These are phyloP conservation scores for Paecilomyces variotii DNA, from an alignment of 2,329 filamentous ascomycete species.

Conservation along the genomic window DNA sequence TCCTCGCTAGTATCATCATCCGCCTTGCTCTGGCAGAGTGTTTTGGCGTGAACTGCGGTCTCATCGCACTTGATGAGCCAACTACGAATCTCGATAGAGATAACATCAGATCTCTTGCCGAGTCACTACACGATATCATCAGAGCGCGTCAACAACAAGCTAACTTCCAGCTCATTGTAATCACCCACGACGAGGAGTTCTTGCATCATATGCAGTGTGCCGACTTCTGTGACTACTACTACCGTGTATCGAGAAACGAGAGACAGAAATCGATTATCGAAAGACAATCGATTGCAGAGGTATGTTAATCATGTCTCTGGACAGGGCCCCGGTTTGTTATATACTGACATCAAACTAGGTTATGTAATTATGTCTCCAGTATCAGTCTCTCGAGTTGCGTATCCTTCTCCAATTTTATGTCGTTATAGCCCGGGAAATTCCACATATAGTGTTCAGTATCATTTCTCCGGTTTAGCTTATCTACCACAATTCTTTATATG, in stretches of 20 bases:
- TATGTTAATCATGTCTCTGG: constrained; percentile 17
- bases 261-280: constrained; percentile 83
- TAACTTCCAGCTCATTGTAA: constrained; percentile 97
- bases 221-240: constrained; percentile 90
- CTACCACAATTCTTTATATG: background rate
- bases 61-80: constrained; percentile 94
- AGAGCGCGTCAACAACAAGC: constrained; percentile 70
- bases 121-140: constrained; percentile 82
- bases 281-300: constrained; percentile 48
- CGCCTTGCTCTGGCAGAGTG: constrained; percentile 91
- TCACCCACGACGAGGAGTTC: constrained; percentile 98
- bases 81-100: constrained; percentile 94
- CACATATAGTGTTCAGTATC: background rate
- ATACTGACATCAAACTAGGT: background rate
- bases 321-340: background rate
- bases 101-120: constrained; percentile 84
- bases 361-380: background rate
- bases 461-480: background rate
- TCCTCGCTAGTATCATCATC: constrained; percentile 94
- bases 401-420: background rate
- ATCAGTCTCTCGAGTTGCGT: background rate
- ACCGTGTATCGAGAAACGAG: constrained; percentile 72
- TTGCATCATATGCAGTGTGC: constrained; percentile 85
- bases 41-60: constrained; percentile 89
- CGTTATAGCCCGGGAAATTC: background rate